Conservation (phyloP, 192 early-diverging fungal genomes). For the Coemansia sp. region DNA sequence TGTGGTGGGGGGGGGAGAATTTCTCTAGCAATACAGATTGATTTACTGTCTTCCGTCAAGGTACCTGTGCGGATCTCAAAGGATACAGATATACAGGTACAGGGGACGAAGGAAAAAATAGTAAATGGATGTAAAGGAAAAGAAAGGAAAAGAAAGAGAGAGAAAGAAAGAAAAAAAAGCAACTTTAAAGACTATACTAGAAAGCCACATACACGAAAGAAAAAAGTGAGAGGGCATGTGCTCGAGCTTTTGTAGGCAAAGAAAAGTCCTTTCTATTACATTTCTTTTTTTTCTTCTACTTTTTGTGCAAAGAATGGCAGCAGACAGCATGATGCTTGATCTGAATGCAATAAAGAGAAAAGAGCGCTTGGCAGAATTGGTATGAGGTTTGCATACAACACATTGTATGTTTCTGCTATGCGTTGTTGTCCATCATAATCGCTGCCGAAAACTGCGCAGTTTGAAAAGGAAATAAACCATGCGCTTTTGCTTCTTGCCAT, state of each 20-base stretch:
- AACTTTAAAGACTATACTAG: conserved; percentile 9
- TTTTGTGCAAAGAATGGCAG: conserved; percentile 1
- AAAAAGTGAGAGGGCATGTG: background rate
- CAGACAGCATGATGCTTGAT: background rate
- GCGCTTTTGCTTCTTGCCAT: conserved; percentile 5
- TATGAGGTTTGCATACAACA: conserved; percentile 6
- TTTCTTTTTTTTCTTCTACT: background rate
- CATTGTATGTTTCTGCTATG: conserved; percentile 4
- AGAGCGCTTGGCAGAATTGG: conserved; percentile 4
- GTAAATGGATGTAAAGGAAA: background rate
- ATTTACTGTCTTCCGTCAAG: background rate
- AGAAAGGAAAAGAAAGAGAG: background rate
- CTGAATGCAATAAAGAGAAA: conserved; percentile 1
- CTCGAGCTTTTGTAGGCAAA: conserved; percentile 6
- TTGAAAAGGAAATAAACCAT: conserved; percentile 3
- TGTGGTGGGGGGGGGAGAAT: background rate
- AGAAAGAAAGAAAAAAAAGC: conserved; percentile 1
- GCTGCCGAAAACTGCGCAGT: conserved; percentile 1
- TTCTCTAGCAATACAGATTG: background rate
- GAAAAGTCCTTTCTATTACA: background rate
- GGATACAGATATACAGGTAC: background rate
- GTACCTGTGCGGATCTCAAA: background rate
- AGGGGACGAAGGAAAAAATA: conserved; percentile 2
- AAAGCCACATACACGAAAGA: conserved; percentile 4
- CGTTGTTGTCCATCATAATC: conserved; percentile 3